Base-by-base conservation (phyloP, 352 stramenopile genomes). In the Globisporangium lucens region DNA sequence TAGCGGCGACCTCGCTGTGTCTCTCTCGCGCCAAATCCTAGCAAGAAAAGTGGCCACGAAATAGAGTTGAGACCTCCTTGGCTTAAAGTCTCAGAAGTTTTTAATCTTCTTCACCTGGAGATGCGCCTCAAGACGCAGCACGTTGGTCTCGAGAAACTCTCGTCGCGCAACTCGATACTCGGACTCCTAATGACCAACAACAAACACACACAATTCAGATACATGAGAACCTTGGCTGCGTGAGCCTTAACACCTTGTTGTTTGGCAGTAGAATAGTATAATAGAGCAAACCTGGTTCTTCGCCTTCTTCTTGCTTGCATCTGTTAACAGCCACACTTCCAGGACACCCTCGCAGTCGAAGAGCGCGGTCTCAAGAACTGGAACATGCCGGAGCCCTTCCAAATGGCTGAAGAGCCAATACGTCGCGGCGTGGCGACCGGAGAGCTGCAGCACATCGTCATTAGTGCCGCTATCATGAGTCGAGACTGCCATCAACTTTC, bases 291-390 rank as follows among this genome's bases (percentile, higher is more conserved):
- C 41, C 41, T 49, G 41, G 41, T n/a, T 22, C 41, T n/a, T 17
- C 12, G 60, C 55, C 24, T 66, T 66, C 33, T 56, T 63, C n/a
- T 64, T 62, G 41, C 30, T 49, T 22, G 36, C 8, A 20, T 49
- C 61, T 3, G 66, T 41, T 57, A 56, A 75, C 4, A 80, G 46
- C 76, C 78, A 83, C 5, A 65, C 66, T n/a, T 73, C 73, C 6
- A 83, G 66, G 1, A 82, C 66, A n/a, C 76, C 78, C 66, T 82
- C 78, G 8, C 66, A 49, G 24, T 82, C 72, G 49, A 83, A 76
- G n/a, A 86, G 56, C 17, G 69, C 78, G 6, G 76, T 79, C 35
- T 82, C 75, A 0, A 75, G 72, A 33, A 85, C 67, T 6, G 7
- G 12, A 1, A 83, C 74, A 17, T 68, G 65, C 0, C n/a, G 38